Base-by-base conservation (phyloP, 108 stramenopile species). In the Stephanodiscus triporus region DNA sequence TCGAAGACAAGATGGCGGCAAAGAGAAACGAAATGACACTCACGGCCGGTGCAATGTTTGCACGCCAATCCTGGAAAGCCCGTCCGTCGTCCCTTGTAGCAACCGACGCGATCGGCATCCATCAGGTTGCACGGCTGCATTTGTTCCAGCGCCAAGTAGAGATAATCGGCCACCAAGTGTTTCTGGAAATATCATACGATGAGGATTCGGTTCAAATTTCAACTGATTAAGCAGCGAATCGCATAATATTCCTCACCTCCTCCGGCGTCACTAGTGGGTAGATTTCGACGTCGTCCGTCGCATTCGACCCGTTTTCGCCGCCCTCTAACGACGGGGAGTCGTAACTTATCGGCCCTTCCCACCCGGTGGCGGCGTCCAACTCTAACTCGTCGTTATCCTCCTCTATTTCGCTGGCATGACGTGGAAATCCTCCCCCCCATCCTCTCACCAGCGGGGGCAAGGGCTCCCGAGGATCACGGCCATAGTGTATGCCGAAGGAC, bases 11-110 rank as follows among this genome's bases (percentile, higher is more conserved):
- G 8, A 40, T 40, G 11, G 40, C 8, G 11, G 40, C 8, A 40
- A 40, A 4, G 40, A 40, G 4, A 9, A 40, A 40, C 11, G 9
- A 40, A 40, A 40, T 9, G 40, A 9, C 40, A 40, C 40, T 40
- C 11, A 40, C 40, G 40, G 89, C 94, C 29, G 49, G 88, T 86
- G 76, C 94, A 95, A 56, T 89, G 88, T 42, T 81, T 88, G 70
- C 94, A 95, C n/a, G 94, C 91, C 36, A 95, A 62, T 38, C 94
- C 94, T 27, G 88, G 90, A 68, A 95, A 95, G 0, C 94, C 94
- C 11, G 90, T 84, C 37, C 82, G 77, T 20, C 91, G 74, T 19
- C 86, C 88, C 57, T 95, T 95, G 40, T 77, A 77, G 51, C 76
- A 77, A 13, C 81, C 81, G 42, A 82, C 76, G 24, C 81, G 65